phyloP scores from a whole-genome alignment of 305 asterid genomes.

The Solanum hybrid region DNA sequence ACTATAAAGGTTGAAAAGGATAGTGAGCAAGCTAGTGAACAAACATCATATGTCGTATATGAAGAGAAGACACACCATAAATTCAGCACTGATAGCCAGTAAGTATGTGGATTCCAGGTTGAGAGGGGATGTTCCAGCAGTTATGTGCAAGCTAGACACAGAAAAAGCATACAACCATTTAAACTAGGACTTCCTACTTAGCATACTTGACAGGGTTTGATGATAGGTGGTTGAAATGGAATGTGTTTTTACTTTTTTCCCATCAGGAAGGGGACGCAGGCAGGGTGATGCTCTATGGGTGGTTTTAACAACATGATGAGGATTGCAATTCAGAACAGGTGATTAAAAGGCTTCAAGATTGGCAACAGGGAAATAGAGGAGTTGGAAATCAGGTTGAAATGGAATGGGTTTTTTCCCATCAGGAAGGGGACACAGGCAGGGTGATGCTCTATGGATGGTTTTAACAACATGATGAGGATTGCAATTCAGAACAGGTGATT shows the following conservation, averaged over 20 bases:
- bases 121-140: neutral
- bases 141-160: neutral
- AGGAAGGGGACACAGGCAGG: neutral
- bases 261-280: neutral
- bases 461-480: neutral
- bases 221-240: neutral
- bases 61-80: neutral
- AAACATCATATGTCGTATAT: neutral
- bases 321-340: neutral
- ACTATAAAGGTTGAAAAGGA: neutral
- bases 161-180: neutral
- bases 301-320: neutral
- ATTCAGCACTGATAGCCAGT: neutral
- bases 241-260: neutral
- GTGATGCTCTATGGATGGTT: neutral
- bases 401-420: neutral
- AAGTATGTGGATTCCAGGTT: neutral
- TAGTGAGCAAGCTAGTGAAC: neutral
- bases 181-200: neutral
- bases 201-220: neutral
- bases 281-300: neutral
- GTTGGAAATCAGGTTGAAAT: neutral
- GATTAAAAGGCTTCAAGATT: neutral
- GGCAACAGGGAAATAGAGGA: neutral
- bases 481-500: neutral